phyloP scores from a whole-genome alignment of 2,329 filamentous ascomycete genomes.

The Raffaelea ambrosiae region DNA sequence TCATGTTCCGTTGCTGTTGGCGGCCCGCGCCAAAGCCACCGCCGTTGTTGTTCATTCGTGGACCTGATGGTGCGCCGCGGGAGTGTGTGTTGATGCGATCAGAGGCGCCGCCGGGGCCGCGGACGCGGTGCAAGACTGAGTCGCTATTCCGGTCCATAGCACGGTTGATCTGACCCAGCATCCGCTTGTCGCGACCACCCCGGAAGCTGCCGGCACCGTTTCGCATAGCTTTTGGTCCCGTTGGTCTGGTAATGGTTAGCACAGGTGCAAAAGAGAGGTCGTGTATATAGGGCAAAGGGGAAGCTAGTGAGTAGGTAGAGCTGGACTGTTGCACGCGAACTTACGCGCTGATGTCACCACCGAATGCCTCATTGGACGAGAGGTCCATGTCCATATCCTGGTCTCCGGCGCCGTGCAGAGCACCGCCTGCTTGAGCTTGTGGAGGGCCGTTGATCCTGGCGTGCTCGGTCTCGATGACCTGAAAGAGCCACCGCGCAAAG shows the following conservation, averaged over 20 bases:
- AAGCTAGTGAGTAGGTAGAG: background rate
- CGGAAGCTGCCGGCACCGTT: constrained; percentile 46
- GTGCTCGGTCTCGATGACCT: constrained; percentile 65
- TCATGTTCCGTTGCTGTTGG: constrained; percentile 36
- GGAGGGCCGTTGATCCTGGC: constrained; percentile 47
- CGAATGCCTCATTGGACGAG: constrained; percentile 26
- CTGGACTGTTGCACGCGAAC: no score
- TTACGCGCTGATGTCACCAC: constrained; percentile 49
- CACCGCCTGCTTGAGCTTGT: background rate
- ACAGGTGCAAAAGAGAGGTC: background rate
- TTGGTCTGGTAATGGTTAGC: constrained; percentile 60
- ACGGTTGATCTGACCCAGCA: constrained; percentile 78
- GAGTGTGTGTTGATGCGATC: constrained; percentile 75
- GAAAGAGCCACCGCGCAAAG: constrained; percentile 90
- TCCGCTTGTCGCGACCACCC: constrained; percentile 64
- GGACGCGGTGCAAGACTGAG: constrained; percentile 70
- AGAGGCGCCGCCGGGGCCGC: constrained; percentile 54
- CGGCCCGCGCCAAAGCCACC: constrained; percentile 17
- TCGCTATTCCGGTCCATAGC: constrained; percentile 72
- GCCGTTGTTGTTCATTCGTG: constrained; percentile 42
- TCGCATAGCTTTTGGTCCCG: constrained; percentile 91
- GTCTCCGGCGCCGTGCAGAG: constrained; percentile 22
- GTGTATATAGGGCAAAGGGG: background rate
- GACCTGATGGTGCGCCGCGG: constrained; percentile 64
- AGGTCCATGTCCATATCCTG: constrained; percentile 70